phyloP scores from a whole-genome alignment of 306 rosid species.

The Spatholobus suberectus region DNA sequence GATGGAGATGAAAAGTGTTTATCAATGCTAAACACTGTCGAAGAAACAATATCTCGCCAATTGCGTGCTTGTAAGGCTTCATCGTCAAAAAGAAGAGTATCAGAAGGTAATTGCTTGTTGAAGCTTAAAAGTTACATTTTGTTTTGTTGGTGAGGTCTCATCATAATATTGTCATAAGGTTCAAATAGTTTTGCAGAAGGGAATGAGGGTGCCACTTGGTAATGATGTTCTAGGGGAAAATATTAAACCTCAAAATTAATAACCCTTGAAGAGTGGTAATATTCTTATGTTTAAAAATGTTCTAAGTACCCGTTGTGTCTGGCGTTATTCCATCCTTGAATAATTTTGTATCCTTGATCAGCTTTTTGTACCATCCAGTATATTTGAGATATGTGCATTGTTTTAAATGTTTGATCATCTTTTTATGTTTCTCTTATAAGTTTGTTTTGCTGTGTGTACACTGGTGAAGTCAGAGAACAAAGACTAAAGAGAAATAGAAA shows the following conservation, averaged over 20 bases:
- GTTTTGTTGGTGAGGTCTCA: constrained; percentile 7
- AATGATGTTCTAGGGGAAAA: constrained; percentile 13
- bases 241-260: constrained; percentile 17
- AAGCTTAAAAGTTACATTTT: constrained; percentile 28
- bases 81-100: constrained; percentile 63
- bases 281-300: constrained; percentile 28
- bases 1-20: constrained; percentile 91
- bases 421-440: constrained; percentile 6
- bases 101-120: constrained; percentile 65
- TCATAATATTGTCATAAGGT: not conserved
- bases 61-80: constrained; percentile 89
- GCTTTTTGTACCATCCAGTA: constrained; percentile 14
- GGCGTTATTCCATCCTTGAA: constrained; percentile 12
- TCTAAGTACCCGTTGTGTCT: constrained; percentile 3
- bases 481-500: not conserved
- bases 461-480: constrained; percentile 12
- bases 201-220: constrained; percentile 19
- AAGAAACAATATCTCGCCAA: constrained; percentile 89
- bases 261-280: constrained; percentile 24
- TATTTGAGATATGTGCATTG: constrained; percentile 7
- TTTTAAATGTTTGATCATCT: constrained; percentile 28
- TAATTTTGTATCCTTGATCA: not conserved
- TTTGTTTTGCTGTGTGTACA: constrained; percentile 10
- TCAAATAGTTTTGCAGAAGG: constrained; percentile 21
- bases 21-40: constrained; percentile 86